Conservation (phyloP, 805 yeast genomes). For the Yarrowia sp. region DNA sequence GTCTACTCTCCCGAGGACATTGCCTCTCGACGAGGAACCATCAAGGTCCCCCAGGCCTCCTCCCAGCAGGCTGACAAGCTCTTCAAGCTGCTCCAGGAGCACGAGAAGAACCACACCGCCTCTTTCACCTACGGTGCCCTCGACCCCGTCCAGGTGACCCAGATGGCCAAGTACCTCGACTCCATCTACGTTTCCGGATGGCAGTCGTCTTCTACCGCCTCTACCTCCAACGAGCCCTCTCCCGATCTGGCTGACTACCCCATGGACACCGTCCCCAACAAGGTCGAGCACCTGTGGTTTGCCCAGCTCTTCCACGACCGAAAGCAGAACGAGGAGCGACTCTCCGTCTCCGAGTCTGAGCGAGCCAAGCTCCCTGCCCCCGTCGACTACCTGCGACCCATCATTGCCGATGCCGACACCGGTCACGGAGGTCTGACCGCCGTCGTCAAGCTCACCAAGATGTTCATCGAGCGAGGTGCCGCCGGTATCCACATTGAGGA, state of each 20-base stretch:
- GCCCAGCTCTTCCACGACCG: conserved; percentile 98
- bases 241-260: conserved; percentile 99
- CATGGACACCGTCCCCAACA: conserved; percentile 97
- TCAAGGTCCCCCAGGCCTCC: conserved; percentile 78
- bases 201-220: conserved; percentile 98
- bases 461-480: conserved; percentile 97
- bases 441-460: conserved; percentile 89
- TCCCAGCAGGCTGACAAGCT: conserved; percentile 82
- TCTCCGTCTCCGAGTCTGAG: conserved; percentile 63
- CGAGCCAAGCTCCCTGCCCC: conserved; percentile 70
- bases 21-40: conserved; percentile 83
- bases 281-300: conserved; percentile 94
- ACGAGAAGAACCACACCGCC: conserved; percentile 71
- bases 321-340: conserved; percentile 88
- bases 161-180: conserved; percentile 95
- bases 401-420: conserved; percentile 97
- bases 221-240: conserved; percentile 96
- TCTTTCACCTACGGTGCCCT: conserved; percentile 94
- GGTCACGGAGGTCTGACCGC: conserved; percentile 99
- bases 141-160: conserved; percentile 94
- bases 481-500: conserved; percentile 99
- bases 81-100: conserved; percentile 71
- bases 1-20: conserved; percentile 88
- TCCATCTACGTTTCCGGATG: conserved; percentile 95
- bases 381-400: conserved; percentile 90